Evolutionary conservation across 352 stramenopile species (phyloP), one percentile per base, ranked within the genome.

Genomic region (Saprolegnia parasitica): DNA sequence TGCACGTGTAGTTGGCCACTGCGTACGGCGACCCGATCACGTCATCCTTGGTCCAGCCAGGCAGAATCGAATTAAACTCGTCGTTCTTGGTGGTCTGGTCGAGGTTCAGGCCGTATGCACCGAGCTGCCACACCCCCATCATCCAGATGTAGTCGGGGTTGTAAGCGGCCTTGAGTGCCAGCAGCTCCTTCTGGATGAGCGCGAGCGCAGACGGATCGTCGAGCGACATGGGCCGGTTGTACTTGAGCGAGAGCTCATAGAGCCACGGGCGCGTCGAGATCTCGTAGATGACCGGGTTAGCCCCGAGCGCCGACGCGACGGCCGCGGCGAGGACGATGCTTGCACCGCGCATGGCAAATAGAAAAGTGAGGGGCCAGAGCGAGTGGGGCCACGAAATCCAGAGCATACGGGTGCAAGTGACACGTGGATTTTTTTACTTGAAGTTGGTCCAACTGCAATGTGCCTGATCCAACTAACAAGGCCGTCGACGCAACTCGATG

Each of bases 241-340:
- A 58, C 16, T 58, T 58, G 23, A 39, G 8, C 16, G 52, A 58
- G 16, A 58, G 52, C 16, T 58, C 52, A 16, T 58, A 58, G 8
- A 58, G 52, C 52, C 52, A 58, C 8, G 52, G 52, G 23, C 52
- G 52, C 8, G 52, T 39, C 16, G 52, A 58, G 52, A 58, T 58
- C 32, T 58, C 52, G 52, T 58, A 58, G 52, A 58, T 58, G 52
- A 58, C 16, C 23, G 52, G 52, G 32, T 58, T 58, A 16, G 52
- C 32, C 23, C 8, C 52, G 23, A 8, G 8, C 52, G 32, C 52
- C n/a, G n/a, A n/a, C n/a, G n/a, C n/a, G n/a, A n/a, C n/a, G n/a
- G n/a, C n/a, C n/a, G n/a, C n/a, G n/a, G n/a, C n/a, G n/a, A n/a
- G n/a, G n/a, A n/a, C n/a, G n/a, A n/a, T n/a, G n/a, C n/a, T n/a